Evolutionary conservation across 352 stramenopile species (phyloP).

Genomic region (Plasmopara muralis): DNA sequence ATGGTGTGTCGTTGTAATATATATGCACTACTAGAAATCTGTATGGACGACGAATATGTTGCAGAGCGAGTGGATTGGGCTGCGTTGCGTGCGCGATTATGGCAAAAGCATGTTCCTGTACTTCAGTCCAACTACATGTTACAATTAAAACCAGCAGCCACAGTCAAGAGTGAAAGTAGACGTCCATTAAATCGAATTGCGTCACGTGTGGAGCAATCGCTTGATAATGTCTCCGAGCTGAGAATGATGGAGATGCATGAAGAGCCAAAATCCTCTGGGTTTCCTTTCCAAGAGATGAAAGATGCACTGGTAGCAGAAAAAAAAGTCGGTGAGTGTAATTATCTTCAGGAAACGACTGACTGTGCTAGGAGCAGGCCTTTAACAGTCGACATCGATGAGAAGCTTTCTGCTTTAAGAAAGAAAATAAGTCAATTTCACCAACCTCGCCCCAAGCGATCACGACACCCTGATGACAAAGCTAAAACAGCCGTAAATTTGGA

Average conservation of each 20-base stretch:
- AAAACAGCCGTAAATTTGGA: neutral
- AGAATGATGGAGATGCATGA: constrained; percentile 24
- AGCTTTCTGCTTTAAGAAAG: constrained; percentile 50
- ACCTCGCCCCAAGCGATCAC: constrained; percentile 34
- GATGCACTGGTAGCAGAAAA: constrained; percentile 2
- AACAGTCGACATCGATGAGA: constrained; percentile 36
- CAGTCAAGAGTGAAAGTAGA: neutral
- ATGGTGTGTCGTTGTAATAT: constrained; percentile 33
- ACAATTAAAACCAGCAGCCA: constrained; percentile 3
- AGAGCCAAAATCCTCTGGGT: neutral
- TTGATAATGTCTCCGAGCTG: constrained; percentile 35
- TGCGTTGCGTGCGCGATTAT: constrained; percentile 30
- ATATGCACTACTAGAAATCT: constrained; percentile 32
- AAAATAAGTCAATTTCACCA: constrained; percentile 48
- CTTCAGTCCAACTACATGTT: constrained; percentile 36
- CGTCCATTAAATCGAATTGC: constrained; percentile 3
- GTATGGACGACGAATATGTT: constrained; percentile 49
- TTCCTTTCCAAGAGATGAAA: neutral
- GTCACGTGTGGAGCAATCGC: constrained; percentile 27
- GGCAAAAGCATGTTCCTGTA: constrained; percentile 27
- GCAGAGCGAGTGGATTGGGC: constrained; percentile 48
- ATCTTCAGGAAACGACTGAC: neutral
- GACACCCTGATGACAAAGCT: constrained; percentile 7
- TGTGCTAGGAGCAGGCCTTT: neutral
- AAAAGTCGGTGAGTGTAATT: neutral